These are phyloP conservation scores for Bipolaris sorokiniana DNA, from an alignment of 2,329 filamentous ascomycete species.

Conservation along the genomic window DNA sequence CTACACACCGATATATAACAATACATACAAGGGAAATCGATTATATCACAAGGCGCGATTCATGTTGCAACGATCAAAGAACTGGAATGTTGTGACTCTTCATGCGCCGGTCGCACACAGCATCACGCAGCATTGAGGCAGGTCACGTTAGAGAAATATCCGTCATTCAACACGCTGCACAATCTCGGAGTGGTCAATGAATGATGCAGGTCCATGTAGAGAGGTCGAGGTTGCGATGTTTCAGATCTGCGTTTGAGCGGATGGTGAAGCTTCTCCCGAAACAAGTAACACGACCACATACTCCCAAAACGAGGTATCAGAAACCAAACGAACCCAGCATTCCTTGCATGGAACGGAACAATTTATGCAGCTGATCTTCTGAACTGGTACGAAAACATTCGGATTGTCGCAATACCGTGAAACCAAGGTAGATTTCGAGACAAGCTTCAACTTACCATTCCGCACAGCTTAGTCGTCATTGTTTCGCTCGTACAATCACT, in stretches of 20 bases:
- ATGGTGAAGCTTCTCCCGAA: constrained; percentile 33
- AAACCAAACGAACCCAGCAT: constrained; percentile 20
- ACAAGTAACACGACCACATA: constrained; percentile 20
- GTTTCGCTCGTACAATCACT: not conserved
- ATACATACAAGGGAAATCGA: too few species aligned
- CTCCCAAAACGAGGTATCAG: constrained; percentile 10
- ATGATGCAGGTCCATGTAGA: constrained; percentile 1
- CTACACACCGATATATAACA: not conserved
- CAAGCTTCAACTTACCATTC: constrained; percentile 27
- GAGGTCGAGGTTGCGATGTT: constrained; percentile 28
- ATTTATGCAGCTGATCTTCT: constrained; percentile 5
- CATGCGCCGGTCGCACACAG: not conserved
- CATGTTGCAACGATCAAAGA: not conserved
- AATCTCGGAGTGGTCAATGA: not conserved
- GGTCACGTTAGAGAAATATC: not conserved
- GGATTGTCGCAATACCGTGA: constrained; percentile 26
- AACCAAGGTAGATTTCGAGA: constrained; percentile 30
- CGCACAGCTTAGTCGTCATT: constrained; percentile 19
- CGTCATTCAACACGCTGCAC: not conserved
- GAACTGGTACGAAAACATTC: constrained; percentile 1
- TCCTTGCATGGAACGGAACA: constrained; percentile 21
- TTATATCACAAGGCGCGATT: not conserved
- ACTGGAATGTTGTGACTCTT: not conserved
- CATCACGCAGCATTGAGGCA: not conserved
- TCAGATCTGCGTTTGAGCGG: constrained; percentile 34